Conservation (phyloP, 2,329 filamentous ascomycete species). For the Aureobasidium sp. region DNA sequence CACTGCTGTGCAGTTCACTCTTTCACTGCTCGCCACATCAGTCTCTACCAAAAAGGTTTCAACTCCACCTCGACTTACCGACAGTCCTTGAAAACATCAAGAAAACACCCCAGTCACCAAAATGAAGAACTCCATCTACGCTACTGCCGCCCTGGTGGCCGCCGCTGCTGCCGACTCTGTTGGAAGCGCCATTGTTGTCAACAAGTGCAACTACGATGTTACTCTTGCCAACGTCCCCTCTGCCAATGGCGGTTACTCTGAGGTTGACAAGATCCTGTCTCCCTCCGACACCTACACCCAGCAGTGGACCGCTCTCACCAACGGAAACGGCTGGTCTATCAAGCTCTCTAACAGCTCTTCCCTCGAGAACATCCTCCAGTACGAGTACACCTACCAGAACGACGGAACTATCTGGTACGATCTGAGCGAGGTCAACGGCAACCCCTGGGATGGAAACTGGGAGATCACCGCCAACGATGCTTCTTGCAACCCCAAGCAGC, state of each 20-base stretch:
- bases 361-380: slow-evolving; percentile 30
- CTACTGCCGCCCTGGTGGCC: slow-evolving; percentile 22
- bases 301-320: slow-evolving; percentile 29
- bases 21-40: slow-evolving; percentile 24
- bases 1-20: slow-evolving; percentile 32
- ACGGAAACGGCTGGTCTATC: slow-evolving; percentile 32
- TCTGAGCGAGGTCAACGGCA: slow-evolving; percentile 32
- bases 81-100: slow-evolving; percentile 12
- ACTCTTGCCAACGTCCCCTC: slow-evolving; percentile 27
- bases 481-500: slow-evolving; percentile 27
- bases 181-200: slow-evolving; percentile 27
- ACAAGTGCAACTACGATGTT: slow-evolving; percentile 29
- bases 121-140: slow-evolving; percentile 24
- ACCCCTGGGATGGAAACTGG: slow-evolving; percentile 33
- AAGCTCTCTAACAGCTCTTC: slow-evolving; percentile 29
- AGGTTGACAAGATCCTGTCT: slow-evolving; percentile 23
- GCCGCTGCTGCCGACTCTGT: slow-evolving; percentile 18
- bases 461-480: slow-evolving; percentile 26
- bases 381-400: slow-evolving; percentile 33
- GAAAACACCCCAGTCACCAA: slow-evolving; percentile 17
- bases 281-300: slow-evolving; percentile 26
- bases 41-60: slow-evolving; percentile 21
- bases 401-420: slow-evolving; percentile 34
- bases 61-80: not conserved
- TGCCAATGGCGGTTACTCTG: slow-evolving; percentile 22